Evolutionary conservation across 768 basidiomycete genomes (phyloP).

Genomic region (Boletus rubroflammeus): DNA sequence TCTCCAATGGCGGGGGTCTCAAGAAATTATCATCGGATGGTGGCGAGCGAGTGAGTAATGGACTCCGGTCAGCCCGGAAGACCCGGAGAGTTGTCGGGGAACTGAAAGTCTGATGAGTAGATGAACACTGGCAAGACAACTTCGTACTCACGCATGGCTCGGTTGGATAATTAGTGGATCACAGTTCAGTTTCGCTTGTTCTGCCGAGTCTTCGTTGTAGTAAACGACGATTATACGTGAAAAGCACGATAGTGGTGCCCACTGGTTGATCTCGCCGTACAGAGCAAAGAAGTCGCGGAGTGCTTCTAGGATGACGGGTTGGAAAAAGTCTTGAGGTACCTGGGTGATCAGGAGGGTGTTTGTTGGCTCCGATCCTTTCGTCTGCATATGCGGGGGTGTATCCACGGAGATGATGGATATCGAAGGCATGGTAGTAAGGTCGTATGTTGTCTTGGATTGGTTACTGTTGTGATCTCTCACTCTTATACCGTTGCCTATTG

Average conservation of each 20-base stretch:
- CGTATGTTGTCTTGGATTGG: not conserved
- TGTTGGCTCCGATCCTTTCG: slow-evolving; percentile 38
- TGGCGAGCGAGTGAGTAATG: slow-evolving; percentile 42
- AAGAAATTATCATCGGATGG: slow-evolving; percentile 38
- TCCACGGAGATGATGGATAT: slow-evolving; percentile 27
- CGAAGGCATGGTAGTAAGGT: slow-evolving; percentile 21
- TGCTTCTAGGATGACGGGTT: slow-evolving; percentile 60
- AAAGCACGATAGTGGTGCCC: slow-evolving; percentile 85
- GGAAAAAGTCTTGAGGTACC: slow-evolving; percentile 76
- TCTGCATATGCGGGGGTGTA: not conserved
- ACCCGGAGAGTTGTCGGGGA: slow-evolving; percentile 54
- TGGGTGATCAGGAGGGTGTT: slow-evolving; percentile 85
- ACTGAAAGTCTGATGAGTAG: slow-evolving; percentile 33
- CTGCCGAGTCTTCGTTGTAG: slow-evolving; percentile 56
- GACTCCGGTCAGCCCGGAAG: slow-evolving; percentile 71
- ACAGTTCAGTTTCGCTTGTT: slow-evolving; percentile 60
- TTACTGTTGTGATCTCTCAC: not conserved
- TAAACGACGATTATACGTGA: slow-evolving; percentile 83
- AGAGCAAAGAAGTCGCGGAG: slow-evolving; percentile 67
- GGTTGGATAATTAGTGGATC: slow-evolving; percentile 62
- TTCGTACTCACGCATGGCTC: slow-evolving; percentile 45
- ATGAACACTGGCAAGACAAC: not conserved
- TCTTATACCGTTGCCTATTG: slow-evolving; percentile 5
- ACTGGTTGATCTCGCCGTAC: slow-evolving; percentile 83
- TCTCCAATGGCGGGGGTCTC: slow-evolving; percentile 74